A percentile compares a stretch with the other conserved stretches of the same genome.
These are phyloP conservation scores for Hypoxylon lienhwacheense DNA, from an alignment of 495 filamentous ascomycete species.

Conservation along the genomic window DNA sequence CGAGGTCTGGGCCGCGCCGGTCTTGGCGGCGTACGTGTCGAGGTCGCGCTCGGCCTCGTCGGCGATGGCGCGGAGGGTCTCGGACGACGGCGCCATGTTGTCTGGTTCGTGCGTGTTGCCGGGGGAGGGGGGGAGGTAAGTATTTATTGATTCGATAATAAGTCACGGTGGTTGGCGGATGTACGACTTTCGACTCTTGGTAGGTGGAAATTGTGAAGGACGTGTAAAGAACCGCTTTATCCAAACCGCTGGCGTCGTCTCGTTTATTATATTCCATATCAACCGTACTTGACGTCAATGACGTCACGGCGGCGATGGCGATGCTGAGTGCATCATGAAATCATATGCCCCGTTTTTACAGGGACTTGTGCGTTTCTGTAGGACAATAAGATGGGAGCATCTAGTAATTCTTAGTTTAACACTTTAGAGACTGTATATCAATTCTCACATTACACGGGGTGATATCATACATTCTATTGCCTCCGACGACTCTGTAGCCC, in stretches of 20 bases:
- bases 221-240: no score
- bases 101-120: slow-evolving; percentile 1
- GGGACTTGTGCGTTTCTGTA: slow-evolving; percentile 1
- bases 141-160: background rate
- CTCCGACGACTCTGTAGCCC: slow-evolving; percentile 22
- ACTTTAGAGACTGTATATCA: slow-evolving; percentile 3
- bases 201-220: no score
- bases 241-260: background rate
- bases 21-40: slow-evolving; percentile 49
- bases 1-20: slow-evolving; percentile 35
- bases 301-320: slow-evolving; percentile 17
- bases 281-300: slow-evolving; percentile 15
- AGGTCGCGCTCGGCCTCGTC: slow-evolving; percentile 53
- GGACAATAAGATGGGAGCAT: slow-evolving; percentile 2
- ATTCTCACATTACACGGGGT: background rate
- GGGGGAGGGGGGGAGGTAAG: background rate
- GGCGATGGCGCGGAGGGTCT: slow-evolving; percentile 41
- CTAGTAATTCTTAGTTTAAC: slow-evolving; percentile 4
- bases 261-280: slow-evolving; percentile 13
- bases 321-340: slow-evolving; percentile 37
- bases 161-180: no score
- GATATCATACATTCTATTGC: slow-evolving; percentile 22
- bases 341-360: slow-evolving; percentile 30
- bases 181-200: no score
- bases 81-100: slow-evolving; percentile 29